A percentile compares a stretch with the other conserved stretches of the same genome.
phyloP scores from a whole-genome alignment of 768 basidiomycete genomes.

The Lactarius pseudohatsudake region DNA sequence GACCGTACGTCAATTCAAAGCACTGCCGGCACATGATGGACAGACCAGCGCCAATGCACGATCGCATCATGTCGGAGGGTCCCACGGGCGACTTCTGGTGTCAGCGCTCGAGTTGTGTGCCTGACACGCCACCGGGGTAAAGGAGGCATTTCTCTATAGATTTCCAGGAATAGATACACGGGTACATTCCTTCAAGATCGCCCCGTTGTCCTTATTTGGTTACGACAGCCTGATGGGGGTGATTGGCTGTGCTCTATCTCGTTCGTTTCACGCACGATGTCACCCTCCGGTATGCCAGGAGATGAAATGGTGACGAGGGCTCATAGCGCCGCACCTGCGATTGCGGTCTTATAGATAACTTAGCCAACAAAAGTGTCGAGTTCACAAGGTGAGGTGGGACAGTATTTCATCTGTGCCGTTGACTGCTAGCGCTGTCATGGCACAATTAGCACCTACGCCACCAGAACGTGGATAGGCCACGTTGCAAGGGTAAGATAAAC shows the following conservation, averaged over 20 bases:
- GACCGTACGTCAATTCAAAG: too few species aligned
- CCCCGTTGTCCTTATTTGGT: background rate
- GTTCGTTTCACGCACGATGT: background rate
- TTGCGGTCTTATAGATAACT: background rate
- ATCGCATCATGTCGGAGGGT: background rate
- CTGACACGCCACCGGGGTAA: background rate
- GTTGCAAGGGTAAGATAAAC: background rate
- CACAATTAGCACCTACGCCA: background rate
- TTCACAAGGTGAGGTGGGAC: background rate
- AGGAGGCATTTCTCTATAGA: background rate
- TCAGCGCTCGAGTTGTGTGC: constrained; percentile 6
- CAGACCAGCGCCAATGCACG: background rate
- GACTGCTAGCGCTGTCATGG: too few species aligned
- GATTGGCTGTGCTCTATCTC: background rate
- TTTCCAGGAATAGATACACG: background rate
- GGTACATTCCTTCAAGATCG: background rate
- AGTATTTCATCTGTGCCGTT: background rate
- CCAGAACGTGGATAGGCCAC: background rate
- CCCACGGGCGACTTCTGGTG: background rate
- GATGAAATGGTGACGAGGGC: background rate
- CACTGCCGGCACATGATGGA: constrained; percentile 5
- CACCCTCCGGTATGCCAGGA: background rate
- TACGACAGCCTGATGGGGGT: background rate
- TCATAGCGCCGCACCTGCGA: background rate
- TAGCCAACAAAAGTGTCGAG: background rate